Percentiles rank a stretch among this genome's conserved stretches.
Conservation (phyloP, 352 stramenopile genomes). For the Phytophthora kernoviae region DNA sequence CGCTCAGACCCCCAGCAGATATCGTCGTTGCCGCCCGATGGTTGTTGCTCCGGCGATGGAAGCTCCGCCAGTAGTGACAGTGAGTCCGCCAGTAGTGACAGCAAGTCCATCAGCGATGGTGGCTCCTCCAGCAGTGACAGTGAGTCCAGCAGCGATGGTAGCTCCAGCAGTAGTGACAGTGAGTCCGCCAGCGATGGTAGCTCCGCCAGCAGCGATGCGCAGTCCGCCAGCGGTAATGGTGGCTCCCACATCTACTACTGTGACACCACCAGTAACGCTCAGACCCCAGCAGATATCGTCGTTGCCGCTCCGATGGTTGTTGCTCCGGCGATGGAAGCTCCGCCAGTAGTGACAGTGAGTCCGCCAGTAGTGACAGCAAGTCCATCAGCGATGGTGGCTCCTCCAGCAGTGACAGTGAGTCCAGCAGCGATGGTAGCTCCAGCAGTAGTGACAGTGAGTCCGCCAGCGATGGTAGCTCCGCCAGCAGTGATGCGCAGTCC, state of each 20-base stretch:
- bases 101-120: conserved; percentile 22
- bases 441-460: conserved; percentile 25
- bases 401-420: conserved; percentile 16
- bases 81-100: conserved; percentile 20
- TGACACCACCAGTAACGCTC: conserved; percentile 43
- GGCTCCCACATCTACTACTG: conserved; percentile 26
- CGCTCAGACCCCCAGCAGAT: neutral
- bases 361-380: conserved; percentile 27
- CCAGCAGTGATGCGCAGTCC: conserved; percentile 18
- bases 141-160: conserved; percentile 20
- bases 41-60: conserved; percentile 7
- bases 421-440: conserved; percentile 20
- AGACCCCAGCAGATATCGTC: conserved; percentile 40
- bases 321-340: too few species aligned
- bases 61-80: conserved; percentile 6
- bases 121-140: neutral
- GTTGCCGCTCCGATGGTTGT: too few species aligned
- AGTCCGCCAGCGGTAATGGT: conserved; percentile 46
- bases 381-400: too few species aligned
- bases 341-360: conserved; percentile 21
- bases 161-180: too few species aligned
- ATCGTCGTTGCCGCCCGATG: conserved; percentile 1
- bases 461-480: conserved; percentile 1
- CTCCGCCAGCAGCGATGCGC: neutral
- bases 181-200: conserved; percentile 36